Percentiles rank a stretch among this genome's conserved stretches.
Conservation (phyloP, 2,329 filamentous ascomycete species). For the Colletotrichum coccodes region DNA sequence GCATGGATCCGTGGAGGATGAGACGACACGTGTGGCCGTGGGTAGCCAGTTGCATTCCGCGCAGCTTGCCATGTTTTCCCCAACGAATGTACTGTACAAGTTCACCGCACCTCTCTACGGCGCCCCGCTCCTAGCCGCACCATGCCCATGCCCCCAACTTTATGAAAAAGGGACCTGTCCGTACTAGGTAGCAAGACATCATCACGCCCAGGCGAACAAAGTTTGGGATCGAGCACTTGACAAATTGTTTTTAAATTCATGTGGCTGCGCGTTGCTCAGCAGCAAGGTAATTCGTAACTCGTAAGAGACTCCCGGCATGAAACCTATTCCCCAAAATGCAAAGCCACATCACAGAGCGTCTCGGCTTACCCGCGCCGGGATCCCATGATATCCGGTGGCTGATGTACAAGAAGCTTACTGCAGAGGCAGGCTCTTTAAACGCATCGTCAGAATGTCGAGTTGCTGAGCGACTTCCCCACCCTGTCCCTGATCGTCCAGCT, state of each 20-base stretch:
- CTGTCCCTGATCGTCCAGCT: constrained; percentile 38
- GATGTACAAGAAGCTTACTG: constrained; percentile 41
- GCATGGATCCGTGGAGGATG: neutral
- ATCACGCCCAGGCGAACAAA: neutral
- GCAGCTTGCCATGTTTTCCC: neutral
- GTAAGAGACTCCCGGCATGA: constrained; percentile 27
- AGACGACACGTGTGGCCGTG: constrained; percentile 15
- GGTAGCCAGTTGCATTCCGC: neutral
- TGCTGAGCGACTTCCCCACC: constrained; percentile 47
- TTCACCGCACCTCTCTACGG: neutral
- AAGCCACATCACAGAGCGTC: constrained; percentile 1
- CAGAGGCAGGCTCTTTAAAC: constrained; percentile 52
- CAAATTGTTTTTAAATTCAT: constrained; percentile 14
- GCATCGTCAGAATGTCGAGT: constrained; percentile 53
- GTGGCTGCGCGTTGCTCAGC: constrained; percentile 26
- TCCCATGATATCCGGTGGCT: neutral
- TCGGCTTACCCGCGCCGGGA: constrained; percentile 26
- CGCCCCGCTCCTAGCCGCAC: neutral
- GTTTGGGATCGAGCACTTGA: too few relatives aligned
- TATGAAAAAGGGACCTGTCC: neutral
- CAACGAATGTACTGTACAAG: neutral
- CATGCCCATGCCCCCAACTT: neutral
- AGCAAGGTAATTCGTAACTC: constrained; percentile 30
- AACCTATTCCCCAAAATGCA: constrained; percentile 22
- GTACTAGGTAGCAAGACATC: too few relatives aligned